phyloP scores from a whole-genome alignment of 2,329 filamentous ascomycete species.

The Venturia pyrina region DNA sequence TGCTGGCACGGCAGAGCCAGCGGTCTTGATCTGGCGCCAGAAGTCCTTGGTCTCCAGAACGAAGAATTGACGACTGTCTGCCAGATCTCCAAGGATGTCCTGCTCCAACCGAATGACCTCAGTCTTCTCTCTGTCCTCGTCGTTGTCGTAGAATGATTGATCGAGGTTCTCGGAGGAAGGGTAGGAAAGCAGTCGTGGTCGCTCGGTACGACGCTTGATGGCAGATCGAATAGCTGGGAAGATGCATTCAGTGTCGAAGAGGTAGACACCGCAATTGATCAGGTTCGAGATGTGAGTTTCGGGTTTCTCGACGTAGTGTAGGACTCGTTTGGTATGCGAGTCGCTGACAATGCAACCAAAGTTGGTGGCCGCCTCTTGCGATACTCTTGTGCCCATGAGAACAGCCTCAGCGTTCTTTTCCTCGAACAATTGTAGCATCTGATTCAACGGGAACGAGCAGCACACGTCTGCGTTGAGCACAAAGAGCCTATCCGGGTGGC shows the following conservation, averaged over 20 bases:
- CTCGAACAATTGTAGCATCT: slow-evolving; percentile 91
- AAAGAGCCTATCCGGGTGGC: slow-evolving; percentile 87
- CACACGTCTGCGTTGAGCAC: slow-evolving; percentile 97
- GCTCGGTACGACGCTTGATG: slow-evolving; percentile 90
- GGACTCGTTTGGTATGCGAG: slow-evolving; percentile 82
- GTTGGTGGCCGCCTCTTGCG: slow-evolving; percentile 81
- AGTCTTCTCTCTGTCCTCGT: slow-evolving; percentile 68
- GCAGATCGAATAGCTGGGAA: slow-evolving; percentile 91
- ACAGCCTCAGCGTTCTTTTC: slow-evolving; percentile 95
- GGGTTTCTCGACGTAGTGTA: slow-evolving; percentile 99
- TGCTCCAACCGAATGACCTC: slow-evolving; percentile 92
- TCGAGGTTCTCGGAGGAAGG: slow-evolving; percentile 92
- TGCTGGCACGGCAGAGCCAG: slow-evolving; percentile 89
- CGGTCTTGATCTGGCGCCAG: slow-evolving; percentile 99
- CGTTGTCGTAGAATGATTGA: slow-evolving; percentile 50
- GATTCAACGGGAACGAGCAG: slow-evolving; percentile 91
- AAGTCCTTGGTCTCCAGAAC: slow-evolving; percentile 98
- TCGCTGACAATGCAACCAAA: slow-evolving; percentile 98
- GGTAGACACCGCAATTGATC: slow-evolving; percentile 98
- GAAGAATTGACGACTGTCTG: slow-evolving; percentile 96
- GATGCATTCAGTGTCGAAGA: slow-evolving; percentile 90
- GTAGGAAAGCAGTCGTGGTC: slow-evolving; percentile 87
- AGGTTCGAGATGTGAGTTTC: slow-evolving; percentile 96
- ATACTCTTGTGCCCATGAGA: slow-evolving; percentile 82
- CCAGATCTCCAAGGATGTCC: slow-evolving; percentile 89